Percentiles rank a stretch among this genome's conserved stretches.
These are phyloP conservation scores for Castanea mollissima DNA, from an alignment of 306 rosid genomes.

Conservation along the genomic window DNA sequence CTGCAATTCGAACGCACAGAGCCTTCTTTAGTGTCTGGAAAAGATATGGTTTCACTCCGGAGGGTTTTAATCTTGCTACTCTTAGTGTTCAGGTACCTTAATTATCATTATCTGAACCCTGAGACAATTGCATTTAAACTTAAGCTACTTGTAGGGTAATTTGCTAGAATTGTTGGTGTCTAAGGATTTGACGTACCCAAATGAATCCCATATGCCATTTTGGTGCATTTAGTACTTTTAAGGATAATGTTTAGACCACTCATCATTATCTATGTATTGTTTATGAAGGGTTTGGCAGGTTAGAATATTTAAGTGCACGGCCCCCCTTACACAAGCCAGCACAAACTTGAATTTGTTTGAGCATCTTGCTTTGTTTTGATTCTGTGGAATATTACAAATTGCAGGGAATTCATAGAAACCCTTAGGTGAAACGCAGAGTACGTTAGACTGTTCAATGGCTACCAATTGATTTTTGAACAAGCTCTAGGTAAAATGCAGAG, in stretches of 20 bases:
- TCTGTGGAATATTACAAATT: background rate
- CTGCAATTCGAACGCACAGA: constrained; percentile 91
- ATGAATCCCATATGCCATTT: constrained; percentile 1
- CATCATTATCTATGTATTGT: background rate
- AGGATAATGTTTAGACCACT: background rate
- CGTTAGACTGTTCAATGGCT: no score
- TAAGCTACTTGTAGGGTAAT: background rate
- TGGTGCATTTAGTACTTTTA: constrained; percentile 6
- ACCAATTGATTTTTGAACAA: no score
- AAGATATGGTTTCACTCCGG: constrained; percentile 95
- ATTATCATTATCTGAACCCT: constrained; percentile 21
- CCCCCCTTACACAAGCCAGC: constrained; percentile 7
- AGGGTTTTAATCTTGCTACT: constrained; percentile 95
- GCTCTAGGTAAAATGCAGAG: no score
- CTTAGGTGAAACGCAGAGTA: background rate
- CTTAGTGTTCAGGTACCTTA: constrained; percentile 85
- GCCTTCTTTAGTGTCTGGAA: constrained; percentile 98
- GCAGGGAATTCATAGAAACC: background rate
- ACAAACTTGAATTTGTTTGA: constrained; percentile 18
- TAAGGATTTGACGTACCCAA: constrained; percentile 8
- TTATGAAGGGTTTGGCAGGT: constrained; percentile 9
- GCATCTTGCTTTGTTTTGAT: background rate
- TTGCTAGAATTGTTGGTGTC: constrained; percentile 16
- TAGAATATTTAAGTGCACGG: constrained; percentile 1
- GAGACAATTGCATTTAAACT: constrained; percentile 4